These are phyloP conservation scores for Suillus subaureus DNA, from an alignment of 768 basidiomycete genomes.

Conservation along the genomic window DNA sequence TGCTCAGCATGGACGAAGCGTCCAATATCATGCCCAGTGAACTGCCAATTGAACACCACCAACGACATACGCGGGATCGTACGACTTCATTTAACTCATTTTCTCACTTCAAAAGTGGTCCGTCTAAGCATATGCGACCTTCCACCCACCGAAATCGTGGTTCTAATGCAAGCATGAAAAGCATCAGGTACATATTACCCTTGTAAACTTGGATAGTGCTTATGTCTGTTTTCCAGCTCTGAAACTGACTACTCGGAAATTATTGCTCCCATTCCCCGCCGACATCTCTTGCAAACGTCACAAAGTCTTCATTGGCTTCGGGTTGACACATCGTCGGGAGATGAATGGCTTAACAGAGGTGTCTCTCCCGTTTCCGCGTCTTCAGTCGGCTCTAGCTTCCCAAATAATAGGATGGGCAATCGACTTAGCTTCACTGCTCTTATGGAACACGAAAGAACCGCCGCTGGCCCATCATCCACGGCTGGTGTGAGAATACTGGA, in stretches of 20 bases:
- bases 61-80: conserved; percentile 13
- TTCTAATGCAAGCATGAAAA: conserved; percentile 18
- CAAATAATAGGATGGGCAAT: conserved; percentile 17
- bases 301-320: conserved; percentile 66
- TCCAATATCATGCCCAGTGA: not conserved
- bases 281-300: conserved; percentile 61
- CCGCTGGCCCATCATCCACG: conserved; percentile 9
- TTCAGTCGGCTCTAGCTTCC: conserved; percentile 30
- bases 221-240: conserved; percentile 13
- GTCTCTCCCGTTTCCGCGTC: conserved; percentile 31
- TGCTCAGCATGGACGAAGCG: conserved; percentile 6
- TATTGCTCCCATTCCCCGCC: conserved; percentile 65
- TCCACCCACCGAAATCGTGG: conserved; percentile 21
- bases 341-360: conserved; percentile 40
- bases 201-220: not conserved
- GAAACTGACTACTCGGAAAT: conserved; percentile 46
- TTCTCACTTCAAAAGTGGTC: conserved; percentile 10
- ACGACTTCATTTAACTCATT: conserved; percentile 20
- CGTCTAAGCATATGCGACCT: conserved; percentile 7
- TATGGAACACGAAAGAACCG: conserved; percentile 33
- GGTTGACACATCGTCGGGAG: conserved; percentile 44
- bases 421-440: conserved; percentile 48
- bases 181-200: conserved; percentile 18
- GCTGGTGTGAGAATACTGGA: conserved; percentile 20
- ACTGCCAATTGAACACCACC: conserved; percentile 1